phyloP scores from a whole-genome alignment of 2,329 filamentous ascomycete genomes.

The Ophiocordyceps unilateralis region DNA sequence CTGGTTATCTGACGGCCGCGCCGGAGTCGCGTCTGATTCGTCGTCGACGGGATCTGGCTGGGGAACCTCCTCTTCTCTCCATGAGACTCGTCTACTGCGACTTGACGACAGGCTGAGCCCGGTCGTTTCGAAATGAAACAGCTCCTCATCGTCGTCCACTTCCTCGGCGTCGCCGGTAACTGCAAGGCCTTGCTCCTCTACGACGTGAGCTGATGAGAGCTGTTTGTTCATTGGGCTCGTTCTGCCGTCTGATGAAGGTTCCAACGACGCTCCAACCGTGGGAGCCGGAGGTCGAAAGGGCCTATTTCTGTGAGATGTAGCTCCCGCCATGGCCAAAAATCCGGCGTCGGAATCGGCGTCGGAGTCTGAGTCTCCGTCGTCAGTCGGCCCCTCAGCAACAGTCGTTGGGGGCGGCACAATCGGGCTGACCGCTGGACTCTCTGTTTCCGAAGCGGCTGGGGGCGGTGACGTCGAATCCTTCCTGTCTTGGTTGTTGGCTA shows the following conservation, averaged over 20 bases:
- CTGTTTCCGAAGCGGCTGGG: neutral
- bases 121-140: slow-evolving; percentile 28
- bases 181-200: neutral
- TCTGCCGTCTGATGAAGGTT: slow-evolving; percentile 1
- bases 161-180: slow-evolving; percentile 4
- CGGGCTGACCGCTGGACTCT: neutral
- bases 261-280: neutral
- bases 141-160: slow-evolving; percentile 19
- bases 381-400: neutral
- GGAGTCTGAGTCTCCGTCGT: slow-evolving; percentile 3
- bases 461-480: neutral
- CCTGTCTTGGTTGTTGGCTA: neutral
- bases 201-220: neutral
- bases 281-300: neutral
- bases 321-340: slow-evolving; percentile 22
- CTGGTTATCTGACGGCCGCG: neutral
- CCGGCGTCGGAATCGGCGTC: slow-evolving; percentile 20
- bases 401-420: neutral
- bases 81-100: neutral
- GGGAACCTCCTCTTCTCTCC: neutral
- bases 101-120: slow-evolving; percentile 14
- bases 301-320: slow-evolving; percentile 10
- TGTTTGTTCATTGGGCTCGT: neutral
- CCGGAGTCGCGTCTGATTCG: slow-evolving; percentile 1
- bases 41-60: slow-evolving; percentile 12